Evolutionary conservation across 108 stramenopile species (phyloP), one percentile per base, ranked within the genome.

Genomic region (Cafeteria roenbergensis): DNA sequence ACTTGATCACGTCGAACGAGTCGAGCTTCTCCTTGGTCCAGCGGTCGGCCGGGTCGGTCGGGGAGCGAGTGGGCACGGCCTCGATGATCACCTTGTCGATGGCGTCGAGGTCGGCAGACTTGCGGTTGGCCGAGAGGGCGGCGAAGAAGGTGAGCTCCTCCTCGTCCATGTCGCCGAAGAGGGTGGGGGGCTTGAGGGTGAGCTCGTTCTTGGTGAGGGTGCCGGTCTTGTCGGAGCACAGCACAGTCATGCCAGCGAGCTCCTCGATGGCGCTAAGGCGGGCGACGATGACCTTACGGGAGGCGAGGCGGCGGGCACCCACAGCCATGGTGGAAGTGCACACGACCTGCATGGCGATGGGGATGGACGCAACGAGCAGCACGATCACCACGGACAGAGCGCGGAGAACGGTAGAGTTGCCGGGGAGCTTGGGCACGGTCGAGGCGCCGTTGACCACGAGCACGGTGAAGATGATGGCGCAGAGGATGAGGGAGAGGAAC

Each of bases 191-290:
- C 34, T 78, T 72, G 64, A 83, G 61, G 25, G 77, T 65, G 81
- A 89, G 84, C 74, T 85, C 64, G 73, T 86, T 86, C 68, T 84
- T 53, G 31, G 88, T 89, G 42, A 89, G 73, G 17, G 88, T 89
- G 22, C 88, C 88, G 30, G 88, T 89, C 77, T 89, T 89, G 75
- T 89, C 88, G 36, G 82, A 83, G 79, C 86, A 87, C 20, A 87
- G 78, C 64, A 87, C 82, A 65, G 62, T 59, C 86, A 90, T 90
- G 27, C 82, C 84, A 22, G 85, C 85, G 64, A 89, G 56, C 53
- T 86, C 85, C 60, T 86, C 84, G 69, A 89, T 89, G 58, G 88
- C 85, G 20, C 76, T 72, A 30, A 89, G 74, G 36, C 85, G 69
- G n/a, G 82, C 80, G 22, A 89, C 85, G 50, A 88, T 85, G 65